Evolutionary conservation across 257 asterid genomes (phyloP), one percentile per base, ranked within the genome.

Genomic region (Capsicum rhomboideum): DNA sequence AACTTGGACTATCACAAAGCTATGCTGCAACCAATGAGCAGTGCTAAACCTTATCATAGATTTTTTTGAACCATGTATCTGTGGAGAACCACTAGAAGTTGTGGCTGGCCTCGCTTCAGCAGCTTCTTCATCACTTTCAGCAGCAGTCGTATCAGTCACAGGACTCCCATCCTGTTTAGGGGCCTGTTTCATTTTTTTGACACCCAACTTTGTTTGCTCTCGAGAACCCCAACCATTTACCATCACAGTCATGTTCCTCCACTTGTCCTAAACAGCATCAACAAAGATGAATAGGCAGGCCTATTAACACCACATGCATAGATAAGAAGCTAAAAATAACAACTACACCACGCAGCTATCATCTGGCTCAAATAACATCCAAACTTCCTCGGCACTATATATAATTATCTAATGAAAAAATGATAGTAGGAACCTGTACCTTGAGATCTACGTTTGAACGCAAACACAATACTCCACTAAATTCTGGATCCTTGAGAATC

Each of bases 221-320:
- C 98, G 88, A 49, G 99, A 96, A 6, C 97, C 97, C 97, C 93
- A 92, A 59, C 98, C 98, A 64, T 92, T 96, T 21, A 97, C 95
- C 97, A 96, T 96, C 74, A 96, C 98, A 87, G 97, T 96, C 97
- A 96, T 91, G 91, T 96, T 96, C 93, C 98, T 91, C 99, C 99
- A 96, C 88, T 96, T 96, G 86, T 96, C 99, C 99, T 96, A 84
- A 83, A 82, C 83, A 85, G 61, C 85, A 82, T 68, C 78, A 82
- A 84, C 80, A 79, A 74, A 87, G 80, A 89, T 61, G 69, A 79
- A 58, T 82, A 29, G 53, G 50, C 12, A 37, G 52, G 34, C 16
- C 29, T 50, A 29, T 78, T 14, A 84, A 44, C 17, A 34, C 50
- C 50, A 46, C 17, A 53, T 72, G 56, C 81, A 42, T 37, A 18